phyloP scores from a whole-genome alignment of 176 grass and related monocot species.

The Avena sativa region DNA sequence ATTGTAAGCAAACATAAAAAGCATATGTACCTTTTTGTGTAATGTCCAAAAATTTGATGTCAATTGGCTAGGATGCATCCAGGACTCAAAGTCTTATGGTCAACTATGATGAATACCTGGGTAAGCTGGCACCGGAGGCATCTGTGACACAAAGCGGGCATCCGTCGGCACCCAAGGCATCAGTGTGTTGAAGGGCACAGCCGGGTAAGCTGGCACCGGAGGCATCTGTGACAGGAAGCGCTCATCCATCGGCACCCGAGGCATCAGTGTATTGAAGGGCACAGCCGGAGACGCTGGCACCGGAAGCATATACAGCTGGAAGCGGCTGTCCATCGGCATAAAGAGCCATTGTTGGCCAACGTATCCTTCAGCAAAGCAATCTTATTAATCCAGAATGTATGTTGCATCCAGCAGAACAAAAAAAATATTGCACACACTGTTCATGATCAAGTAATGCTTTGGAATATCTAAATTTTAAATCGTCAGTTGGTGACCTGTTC shows the following conservation, averaged over 20 bases:
- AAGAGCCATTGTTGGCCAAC: neutral
- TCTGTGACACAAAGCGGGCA: neutral
- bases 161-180: neutral
- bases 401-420: neutral
- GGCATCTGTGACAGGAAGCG: neutral
- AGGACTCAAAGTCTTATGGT: slow-evolving; percentile 54
- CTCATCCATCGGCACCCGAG: neutral
- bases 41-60: slow-evolving; percentile 54
- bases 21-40: slow-evolving; percentile 34
- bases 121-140: neutral
- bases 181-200: neutral
- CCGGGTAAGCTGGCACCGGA: neutral
- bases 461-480: neutral
- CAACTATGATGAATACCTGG: slow-evolving; percentile 45
- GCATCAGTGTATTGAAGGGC: neutral
- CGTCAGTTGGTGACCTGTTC: neutral
- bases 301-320: neutral
- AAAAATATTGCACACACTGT: neutral
- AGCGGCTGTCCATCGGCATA: neutral
- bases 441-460: neutral
- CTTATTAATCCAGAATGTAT: neutral
- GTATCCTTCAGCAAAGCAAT: neutral
- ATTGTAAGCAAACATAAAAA: neutral
- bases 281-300: neutral
- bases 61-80: slow-evolving; percentile 62